Percentiles rank a stretch among this genome's conserved stretches.
phyloP scores from a whole-genome alignment of 1,284 basidiomycete species.

The Irpex sp. region DNA sequence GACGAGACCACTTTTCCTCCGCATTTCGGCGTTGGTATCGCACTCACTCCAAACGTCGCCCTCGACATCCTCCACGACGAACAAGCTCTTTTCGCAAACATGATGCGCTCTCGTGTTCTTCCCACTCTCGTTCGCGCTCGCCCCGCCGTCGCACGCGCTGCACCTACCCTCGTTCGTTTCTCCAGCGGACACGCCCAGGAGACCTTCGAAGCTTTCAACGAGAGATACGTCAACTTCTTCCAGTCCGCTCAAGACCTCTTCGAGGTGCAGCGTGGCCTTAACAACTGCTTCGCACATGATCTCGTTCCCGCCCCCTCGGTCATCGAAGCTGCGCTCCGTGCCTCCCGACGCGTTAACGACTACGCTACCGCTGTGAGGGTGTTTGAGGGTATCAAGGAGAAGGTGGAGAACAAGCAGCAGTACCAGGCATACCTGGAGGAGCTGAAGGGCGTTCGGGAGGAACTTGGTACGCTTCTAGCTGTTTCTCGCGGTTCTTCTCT shows the following conservation, averaged over 20 bases:
- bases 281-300: constrained; percentile 99
- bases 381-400: constrained; percentile 90
- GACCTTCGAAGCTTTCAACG: constrained; percentile 91
- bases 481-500: background rate
- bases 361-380: constrained; percentile 95
- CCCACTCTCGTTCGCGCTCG: constrained; percentile 55
- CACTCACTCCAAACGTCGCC: constrained; percentile 10
- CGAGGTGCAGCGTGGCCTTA: constrained; percentile 95
- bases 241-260: constrained; percentile 91
- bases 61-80: constrained; percentile 14
- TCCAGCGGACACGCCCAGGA: constrained; percentile 69
- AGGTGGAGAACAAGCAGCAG: constrained; percentile 94
- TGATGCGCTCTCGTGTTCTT: constrained; percentile 43
- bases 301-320: constrained; percentile 90
- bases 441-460: constrained; percentile 80
- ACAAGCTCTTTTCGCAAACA: constrained; percentile 16
- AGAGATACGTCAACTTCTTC: constrained; percentile 94
- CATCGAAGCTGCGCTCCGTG: constrained; percentile 87
- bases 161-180: constrained; percentile 43
- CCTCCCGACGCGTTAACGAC: constrained; percentile 92
- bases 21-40: constrained; percentile 11
- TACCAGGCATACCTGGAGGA: constrained; percentile 90
- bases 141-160: constrained; percentile 34
- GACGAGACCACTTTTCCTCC: constrained; percentile 20
- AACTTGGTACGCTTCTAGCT: constrained; percentile 69